Evolutionary conservation across 2,329 filamentous ascomycete species (phyloP).

Genomic region (Teratosphaeria destructans): DNA sequence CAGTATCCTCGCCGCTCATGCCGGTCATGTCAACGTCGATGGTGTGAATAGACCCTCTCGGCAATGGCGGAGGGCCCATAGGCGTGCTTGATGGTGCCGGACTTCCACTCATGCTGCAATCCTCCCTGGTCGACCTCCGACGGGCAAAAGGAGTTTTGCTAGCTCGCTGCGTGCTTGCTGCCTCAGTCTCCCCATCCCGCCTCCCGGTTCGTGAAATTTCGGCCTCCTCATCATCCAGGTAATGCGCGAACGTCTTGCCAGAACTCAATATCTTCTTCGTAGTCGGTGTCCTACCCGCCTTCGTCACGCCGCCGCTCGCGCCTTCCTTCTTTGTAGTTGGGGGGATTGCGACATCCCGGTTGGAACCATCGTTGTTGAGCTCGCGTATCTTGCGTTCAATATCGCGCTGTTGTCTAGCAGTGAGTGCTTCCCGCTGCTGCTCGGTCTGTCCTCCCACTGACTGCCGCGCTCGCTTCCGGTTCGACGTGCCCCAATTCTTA

Average conservation of each 20-base stretch:
- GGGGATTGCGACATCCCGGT: slow-evolving; percentile 60
- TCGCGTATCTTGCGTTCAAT: slow-evolving; percentile 71
- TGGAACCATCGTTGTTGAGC: slow-evolving; percentile 59
- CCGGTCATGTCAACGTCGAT: background rate
- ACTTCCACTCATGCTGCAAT: slow-evolving; percentile 17
- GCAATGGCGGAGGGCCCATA: slow-evolving; percentile 4
- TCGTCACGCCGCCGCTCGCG: slow-evolving; percentile 29
- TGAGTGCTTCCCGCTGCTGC: slow-evolving; percentile 49
- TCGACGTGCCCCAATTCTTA: slow-evolving; percentile 30
- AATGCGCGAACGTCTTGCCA: slow-evolving; percentile 74
- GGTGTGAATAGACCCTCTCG: background rate
- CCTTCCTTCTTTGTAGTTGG: slow-evolving; percentile 28
- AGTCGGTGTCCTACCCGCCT: slow-evolving; percentile 52
- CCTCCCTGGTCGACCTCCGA: slow-evolving; percentile 18
- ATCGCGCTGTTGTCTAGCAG: slow-evolving; percentile 72
- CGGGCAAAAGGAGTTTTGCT: slow-evolving; percentile 27
- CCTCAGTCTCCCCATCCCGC: slow-evolving; percentile 19
- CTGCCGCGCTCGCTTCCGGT: slow-evolving; percentile 61
- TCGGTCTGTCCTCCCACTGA: slow-evolving; percentile 27
- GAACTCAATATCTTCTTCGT: slow-evolving; percentile 69
- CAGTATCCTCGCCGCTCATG: slow-evolving; percentile 31
- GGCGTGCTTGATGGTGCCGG: slow-evolving; percentile 12
- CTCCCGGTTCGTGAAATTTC: slow-evolving; percentile 31
- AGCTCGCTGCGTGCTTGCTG: slow-evolving; percentile 15
- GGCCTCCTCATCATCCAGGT: slow-evolving; percentile 70